phyloP scores from a whole-genome alignment of 2,329 filamentous ascomycete species.

The Sclerotinia nivalis region DNA sequence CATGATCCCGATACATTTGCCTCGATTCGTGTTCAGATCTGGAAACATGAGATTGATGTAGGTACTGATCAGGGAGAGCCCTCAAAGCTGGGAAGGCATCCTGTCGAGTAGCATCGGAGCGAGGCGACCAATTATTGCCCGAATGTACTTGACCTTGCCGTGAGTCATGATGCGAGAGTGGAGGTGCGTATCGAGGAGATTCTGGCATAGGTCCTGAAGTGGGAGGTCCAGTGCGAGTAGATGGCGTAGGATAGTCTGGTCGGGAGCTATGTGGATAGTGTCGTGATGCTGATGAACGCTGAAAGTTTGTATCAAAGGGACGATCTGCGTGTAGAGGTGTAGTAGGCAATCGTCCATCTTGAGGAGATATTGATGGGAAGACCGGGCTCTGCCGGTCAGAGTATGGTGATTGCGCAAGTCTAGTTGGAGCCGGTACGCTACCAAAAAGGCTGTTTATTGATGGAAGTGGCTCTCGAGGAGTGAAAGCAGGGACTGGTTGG shows the following conservation, averaged over 20 bases:
- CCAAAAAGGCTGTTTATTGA: conserved; percentile 41
- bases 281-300: conserved; percentile 30
- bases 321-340: conserved; percentile 36
- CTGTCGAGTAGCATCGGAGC: conserved; percentile 31
- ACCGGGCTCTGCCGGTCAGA: conserved; percentile 39
- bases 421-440: conserved; percentile 30
- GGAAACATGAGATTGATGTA: conserved; percentile 28
- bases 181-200: conserved; percentile 38
- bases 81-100: conserved; percentile 38
- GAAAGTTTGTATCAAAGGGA: conserved; percentile 37
- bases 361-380: conserved; percentile 37
- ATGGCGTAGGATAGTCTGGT: conserved; percentile 35
- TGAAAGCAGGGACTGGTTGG: conserved; percentile 29
- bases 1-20: conserved; percentile 33
- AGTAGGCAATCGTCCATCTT: conserved; percentile 33
- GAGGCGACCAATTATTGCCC: conserved; percentile 37
- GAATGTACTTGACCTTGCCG: conserved; percentile 31
- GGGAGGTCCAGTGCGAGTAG: conserved; percentile 26
- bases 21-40: conserved; percentile 33
- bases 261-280: conserved; percentile 33
- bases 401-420: conserved; percentile 37
- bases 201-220: conserved; percentile 29
- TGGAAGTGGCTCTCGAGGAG: conserved; percentile 39
- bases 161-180: conserved; percentile 28
- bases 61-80: conserved; percentile 31